A percentile compares a stretch with the other conserved stretches of the same genome.
phyloP scores from a whole-genome alignment of 2,329 filamentous ascomycete species.

The Neonectria hederae region DNA sequence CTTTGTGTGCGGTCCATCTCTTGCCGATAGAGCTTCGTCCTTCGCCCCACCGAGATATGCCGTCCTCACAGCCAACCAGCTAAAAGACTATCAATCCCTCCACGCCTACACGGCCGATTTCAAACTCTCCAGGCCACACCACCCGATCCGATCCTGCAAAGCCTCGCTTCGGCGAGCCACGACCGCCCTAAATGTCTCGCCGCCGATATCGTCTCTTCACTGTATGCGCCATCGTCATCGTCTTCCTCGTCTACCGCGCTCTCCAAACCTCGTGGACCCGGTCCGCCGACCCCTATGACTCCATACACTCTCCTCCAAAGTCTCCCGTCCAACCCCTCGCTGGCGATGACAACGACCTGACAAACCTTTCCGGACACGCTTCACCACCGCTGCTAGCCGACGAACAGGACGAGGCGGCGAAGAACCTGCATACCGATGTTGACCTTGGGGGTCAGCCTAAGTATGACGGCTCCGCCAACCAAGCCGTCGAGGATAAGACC shows the following conservation, averaged over 20 bases:
- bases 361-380: slow-evolving; percentile 30
- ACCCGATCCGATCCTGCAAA: slow-evolving; percentile 15
- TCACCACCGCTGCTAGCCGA: slow-evolving; percentile 17
- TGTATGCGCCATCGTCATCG: slow-evolving; percentile 62
- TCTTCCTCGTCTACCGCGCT: slow-evolving; percentile 64
- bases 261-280: slow-evolving; percentile 53
- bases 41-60: slow-evolving; percentile 12
- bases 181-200: slow-evolving; percentile 57
- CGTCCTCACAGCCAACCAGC: slow-evolving; percentile 8
- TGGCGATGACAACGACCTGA: slow-evolving; percentile 18
- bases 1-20: not conserved
- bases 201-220: slow-evolving; percentile 71
- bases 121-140: not conserved
- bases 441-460: slow-evolving; percentile 17
- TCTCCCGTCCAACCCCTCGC: slow-evolving; percentile 22
- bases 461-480: slow-evolving; percentile 5
- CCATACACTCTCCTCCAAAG: slow-evolving; percentile 21
- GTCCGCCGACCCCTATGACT: slow-evolving; percentile 26
- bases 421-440: slow-evolving; percentile 11
- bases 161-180: slow-evolving; percentile 41
- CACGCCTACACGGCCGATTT: not conserved
- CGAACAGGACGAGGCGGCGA: slow-evolving; percentile 18
- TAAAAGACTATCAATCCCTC: not conserved
- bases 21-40: not conserved
- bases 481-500: not conserved